Evolutionary conservation across 441 rosid genomes (phyloP), one percentile per base, ranked within the genome.

Genomic region (Cnidoscolus chayamansa): DNA sequence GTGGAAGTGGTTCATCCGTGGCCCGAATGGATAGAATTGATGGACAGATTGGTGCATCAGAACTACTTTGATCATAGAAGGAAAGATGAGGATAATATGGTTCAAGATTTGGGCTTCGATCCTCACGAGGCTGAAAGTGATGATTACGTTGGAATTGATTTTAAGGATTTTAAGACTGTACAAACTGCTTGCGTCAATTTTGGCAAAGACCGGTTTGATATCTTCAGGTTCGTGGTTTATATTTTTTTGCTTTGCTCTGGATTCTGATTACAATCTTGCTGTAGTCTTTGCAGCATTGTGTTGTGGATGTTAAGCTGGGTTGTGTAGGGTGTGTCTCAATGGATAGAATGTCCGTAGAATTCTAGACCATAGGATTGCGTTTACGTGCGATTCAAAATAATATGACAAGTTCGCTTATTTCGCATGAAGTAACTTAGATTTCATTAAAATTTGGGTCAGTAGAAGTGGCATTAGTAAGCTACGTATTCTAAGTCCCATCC

Each of bases 21-120:
- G 98, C 92, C 97, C 0, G 99, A 94, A 84, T 94, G 98, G 99
- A 86, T 90, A 47, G 98, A 94, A 83, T 79, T 94, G 77, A 89
- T 94, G 91, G 92, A 89, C 83, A 86, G 86, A 70, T 76, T 94
- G 71, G 88, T 89, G 78, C 87, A 89, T 67, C 93, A 86, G 85
- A 94, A 90, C 76, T 94, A 94, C 84, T 92, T 94, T 83, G 98
- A 94, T 79, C 90, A 90, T 65, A 83, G 83, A 80, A 89, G 95
- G 76, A 74, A 74, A 77, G 88, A 90, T 74, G 94, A 92, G 78
- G 90, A 84, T 32, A 87, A 71, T 51, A 80, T 89, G 88, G 82
- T 87, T 35, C 76, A 83, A 50, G 85, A 77, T 57, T 74, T 86
- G 69, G 98, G 95, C 40, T 76, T 92, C 35, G 89, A 83, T 75